A percentile compares a stretch with the other conserved stretches of the same genome.
Conservation (phyloP, 2,329 filamentous ascomycete species). For the Diaporthe capsici region DNA sequence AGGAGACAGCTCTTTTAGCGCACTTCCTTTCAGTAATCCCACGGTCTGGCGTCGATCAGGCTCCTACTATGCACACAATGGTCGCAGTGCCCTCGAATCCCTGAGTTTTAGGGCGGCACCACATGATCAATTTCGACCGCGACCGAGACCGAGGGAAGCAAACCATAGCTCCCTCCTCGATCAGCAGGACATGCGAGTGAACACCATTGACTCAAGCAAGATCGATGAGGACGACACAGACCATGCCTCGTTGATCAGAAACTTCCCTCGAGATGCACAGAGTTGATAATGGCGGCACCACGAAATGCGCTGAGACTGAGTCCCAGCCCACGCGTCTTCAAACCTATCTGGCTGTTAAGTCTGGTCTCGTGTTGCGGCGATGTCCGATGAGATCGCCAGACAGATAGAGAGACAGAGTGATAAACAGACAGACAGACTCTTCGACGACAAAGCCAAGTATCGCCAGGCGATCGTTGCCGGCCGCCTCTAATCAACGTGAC, state of each 20-base stretch:
- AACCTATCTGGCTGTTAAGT: neutral
- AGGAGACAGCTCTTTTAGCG: neutral
- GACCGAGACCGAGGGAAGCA: neutral
- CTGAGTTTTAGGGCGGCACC: neutral
- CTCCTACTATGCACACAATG: neutral
- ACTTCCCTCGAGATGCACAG: neutral
- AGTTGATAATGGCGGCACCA: neutral
- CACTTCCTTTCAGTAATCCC: neutral
- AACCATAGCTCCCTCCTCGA: neutral
- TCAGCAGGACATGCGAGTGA: neutral
- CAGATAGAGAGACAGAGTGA: neutral
- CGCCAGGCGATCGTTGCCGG: neutral
- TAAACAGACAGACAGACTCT: neutral
- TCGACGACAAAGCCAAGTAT: neutral
- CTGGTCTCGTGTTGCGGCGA: neutral
- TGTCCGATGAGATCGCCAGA: neutral
- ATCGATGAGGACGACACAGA: neutral
- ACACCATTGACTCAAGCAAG: neutral
- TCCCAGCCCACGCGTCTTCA: neutral
- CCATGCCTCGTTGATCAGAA: neutral
- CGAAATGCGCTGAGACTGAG: neutral
- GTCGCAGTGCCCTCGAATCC: no score
- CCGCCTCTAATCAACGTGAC: neutral
- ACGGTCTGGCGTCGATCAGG: neutral
- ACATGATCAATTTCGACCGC: neutral